A percentile compares a stretch with the other conserved stretches of the same genome.
These are phyloP conservation scores for Cylindrotheca fusiformis DNA, from an alignment of 108 stramenopile genomes.

Conservation along the genomic window DNA sequence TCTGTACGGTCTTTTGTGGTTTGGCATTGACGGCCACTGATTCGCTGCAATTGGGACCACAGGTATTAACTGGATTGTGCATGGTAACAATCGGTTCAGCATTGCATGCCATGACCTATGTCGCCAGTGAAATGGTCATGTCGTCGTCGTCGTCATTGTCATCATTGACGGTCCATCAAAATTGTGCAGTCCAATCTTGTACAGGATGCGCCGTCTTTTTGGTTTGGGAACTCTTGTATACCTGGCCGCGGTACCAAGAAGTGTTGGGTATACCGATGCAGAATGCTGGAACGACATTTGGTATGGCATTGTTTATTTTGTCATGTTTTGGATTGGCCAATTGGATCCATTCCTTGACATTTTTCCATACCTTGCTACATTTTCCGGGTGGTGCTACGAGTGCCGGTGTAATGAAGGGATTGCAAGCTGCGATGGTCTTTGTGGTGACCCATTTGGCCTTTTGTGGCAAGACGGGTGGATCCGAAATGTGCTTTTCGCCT, in stretches of 20 bases:
- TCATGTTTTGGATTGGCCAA: constrained; percentile 44
- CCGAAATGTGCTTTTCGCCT: constrained; percentile 71
- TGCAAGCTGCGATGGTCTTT: constrained; percentile 83
- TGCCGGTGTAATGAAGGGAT: constrained; percentile 83
- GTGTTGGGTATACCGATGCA: constrained; percentile 48
- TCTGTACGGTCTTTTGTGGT: constrained; percentile 55
- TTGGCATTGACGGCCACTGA: constrained; percentile 52
- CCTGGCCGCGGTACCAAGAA: constrained; percentile 48
- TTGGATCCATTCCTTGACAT: constrained; percentile 61
- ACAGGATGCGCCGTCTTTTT: constrained; percentile 39
- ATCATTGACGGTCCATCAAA: constrained; percentile 52
- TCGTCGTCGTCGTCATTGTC: constrained; percentile 8
- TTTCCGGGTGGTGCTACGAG: constrained; percentile 72
- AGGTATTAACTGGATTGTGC: constrained; percentile 43
- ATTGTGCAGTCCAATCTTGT: constrained; percentile 69
- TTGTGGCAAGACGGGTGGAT: constrained; percentile 62
- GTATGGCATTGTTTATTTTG: constrained; percentile 27
- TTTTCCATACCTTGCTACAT: constrained; percentile 63
- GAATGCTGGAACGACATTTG: constrained; percentile 45
- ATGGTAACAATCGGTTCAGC: constrained; percentile 61
- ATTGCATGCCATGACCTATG: constrained; percentile 65
- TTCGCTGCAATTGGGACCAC: constrained; percentile 30
- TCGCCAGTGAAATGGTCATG: constrained; percentile 67
- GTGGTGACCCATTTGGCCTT: constrained; percentile 49
- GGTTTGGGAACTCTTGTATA: constrained; percentile 74